Conservation (phyloP, 2,329 filamentous ascomycete genomes). For the Aphanocladium album region DNA sequence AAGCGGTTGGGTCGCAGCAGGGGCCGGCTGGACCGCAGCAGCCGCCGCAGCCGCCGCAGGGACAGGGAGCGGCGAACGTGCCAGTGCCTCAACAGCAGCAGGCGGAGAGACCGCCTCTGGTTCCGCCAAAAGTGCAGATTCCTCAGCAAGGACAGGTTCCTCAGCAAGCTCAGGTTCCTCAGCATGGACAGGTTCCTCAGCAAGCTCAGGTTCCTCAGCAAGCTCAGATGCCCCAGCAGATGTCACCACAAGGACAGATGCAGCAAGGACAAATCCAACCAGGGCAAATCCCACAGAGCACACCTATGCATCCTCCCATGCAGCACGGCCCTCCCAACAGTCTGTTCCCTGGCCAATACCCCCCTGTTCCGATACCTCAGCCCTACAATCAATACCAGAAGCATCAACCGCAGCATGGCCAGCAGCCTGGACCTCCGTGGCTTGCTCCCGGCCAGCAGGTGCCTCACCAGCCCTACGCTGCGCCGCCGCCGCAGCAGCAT, state of each 20-base stretch:
- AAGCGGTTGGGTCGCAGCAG: too few species aligned
- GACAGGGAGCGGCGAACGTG: background rate
- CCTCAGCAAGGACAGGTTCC: background rate
- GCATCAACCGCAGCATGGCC: background rate
- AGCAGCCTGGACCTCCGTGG: background rate
- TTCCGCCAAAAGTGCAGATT: background rate
- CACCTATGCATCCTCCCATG: background rate
- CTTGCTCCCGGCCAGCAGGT: background rate
- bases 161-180: background rate
- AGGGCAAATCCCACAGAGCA: background rate
- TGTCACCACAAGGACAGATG: background rate
- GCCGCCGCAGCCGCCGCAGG: too few species aligned
- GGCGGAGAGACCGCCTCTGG: background rate
- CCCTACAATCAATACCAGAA: background rate
- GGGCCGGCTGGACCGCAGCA: too few species aligned
- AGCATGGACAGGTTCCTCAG: background rate
- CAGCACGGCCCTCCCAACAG: constrained; percentile 1
- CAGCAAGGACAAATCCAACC: background rate
- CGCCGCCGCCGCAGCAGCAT: background rate
- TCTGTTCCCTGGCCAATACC: background rate
- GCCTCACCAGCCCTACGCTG: background rate
- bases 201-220: background rate
- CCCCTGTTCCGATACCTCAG: background rate
- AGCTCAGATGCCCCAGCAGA: background rate
- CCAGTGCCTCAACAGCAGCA: too few species aligned